Evolutionary conservation across 2,329 filamentous ascomycete genomes (phyloP).

Genomic region (Colletotrichum sp.): DNA sequence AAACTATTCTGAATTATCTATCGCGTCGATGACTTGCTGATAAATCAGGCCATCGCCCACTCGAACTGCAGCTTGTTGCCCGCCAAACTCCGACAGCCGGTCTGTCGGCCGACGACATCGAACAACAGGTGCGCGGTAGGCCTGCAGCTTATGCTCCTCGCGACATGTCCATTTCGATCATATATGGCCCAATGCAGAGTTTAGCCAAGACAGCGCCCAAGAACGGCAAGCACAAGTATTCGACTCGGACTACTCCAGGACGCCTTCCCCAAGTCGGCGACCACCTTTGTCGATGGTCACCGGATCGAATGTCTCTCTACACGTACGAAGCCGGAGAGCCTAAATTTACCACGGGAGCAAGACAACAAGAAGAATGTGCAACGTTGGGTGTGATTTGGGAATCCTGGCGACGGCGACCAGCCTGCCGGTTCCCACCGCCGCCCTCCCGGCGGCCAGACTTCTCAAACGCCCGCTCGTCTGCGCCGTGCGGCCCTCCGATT

Average conservation of each 20-base stretch:
- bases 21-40: background rate
- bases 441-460: constrained; percentile 4
- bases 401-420: constrained; percentile 13
- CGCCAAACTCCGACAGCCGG: background rate
- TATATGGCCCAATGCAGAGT: background rate
- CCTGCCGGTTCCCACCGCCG: constrained; percentile 18
- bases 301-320: background rate
- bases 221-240: background rate
- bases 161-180: background rate
- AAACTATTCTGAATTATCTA: background rate
- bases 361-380: background rate
- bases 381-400: constrained; percentile 1
- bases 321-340: background rate
- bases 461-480: constrained; percentile 23
- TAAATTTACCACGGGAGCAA: background rate
- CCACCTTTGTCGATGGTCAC: background rate
- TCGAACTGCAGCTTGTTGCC: background rate
- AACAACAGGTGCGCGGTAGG: background rate
- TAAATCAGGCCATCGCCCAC: background rate
- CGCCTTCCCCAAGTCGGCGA: background rate
- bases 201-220: background rate
- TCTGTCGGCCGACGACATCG: background rate
- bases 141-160: background rate
- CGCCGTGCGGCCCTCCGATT: constrained; percentile 19
- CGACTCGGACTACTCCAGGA: background rate